Evolutionary conservation across 148 eudicot genomes (phyloP).

Genomic region (Rhododendron vialii): DNA sequence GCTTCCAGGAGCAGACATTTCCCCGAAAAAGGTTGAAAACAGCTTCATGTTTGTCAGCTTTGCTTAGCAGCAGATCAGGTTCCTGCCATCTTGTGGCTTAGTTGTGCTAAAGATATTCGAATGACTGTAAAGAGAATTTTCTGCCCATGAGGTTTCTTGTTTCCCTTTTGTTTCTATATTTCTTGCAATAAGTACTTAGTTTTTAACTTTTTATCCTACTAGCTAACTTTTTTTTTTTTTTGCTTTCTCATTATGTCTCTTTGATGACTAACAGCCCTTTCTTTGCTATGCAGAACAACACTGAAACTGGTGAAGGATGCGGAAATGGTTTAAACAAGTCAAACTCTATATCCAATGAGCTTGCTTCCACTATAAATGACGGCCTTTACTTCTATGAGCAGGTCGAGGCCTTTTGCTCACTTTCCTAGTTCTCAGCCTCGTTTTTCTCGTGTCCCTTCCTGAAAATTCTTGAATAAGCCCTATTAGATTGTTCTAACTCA

Average conservation of each 20-base stretch:
- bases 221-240: background rate
- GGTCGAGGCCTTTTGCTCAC: slow-evolving; percentile 37
- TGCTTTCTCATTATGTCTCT: background rate
- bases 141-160: background rate
- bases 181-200: background rate
- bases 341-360: slow-evolving; percentile 63
- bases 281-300: slow-evolving; percentile 46
- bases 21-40: background rate
- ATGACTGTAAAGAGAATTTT: background rate
- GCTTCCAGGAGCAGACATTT: background rate
- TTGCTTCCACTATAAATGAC: slow-evolving; percentile 82
- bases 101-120: background rate
- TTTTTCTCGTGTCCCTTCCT: slow-evolving; percentile 3
- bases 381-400: slow-evolving; percentile 93
- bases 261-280: background rate
- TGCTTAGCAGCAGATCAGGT: background rate
- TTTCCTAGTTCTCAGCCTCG: background rate
- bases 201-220: background rate
- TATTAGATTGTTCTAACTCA: background rate
- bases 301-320: slow-evolving; percentile 28
- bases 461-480: background rate
- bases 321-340: slow-evolving; percentile 37
- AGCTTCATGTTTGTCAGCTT: background rate
- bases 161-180: background rate
- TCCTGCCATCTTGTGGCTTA: background rate